These are phyloP conservation scores for Omphalea diandra DNA, from an alignment of 441 rosid genomes.

Conservation along the genomic window DNA sequence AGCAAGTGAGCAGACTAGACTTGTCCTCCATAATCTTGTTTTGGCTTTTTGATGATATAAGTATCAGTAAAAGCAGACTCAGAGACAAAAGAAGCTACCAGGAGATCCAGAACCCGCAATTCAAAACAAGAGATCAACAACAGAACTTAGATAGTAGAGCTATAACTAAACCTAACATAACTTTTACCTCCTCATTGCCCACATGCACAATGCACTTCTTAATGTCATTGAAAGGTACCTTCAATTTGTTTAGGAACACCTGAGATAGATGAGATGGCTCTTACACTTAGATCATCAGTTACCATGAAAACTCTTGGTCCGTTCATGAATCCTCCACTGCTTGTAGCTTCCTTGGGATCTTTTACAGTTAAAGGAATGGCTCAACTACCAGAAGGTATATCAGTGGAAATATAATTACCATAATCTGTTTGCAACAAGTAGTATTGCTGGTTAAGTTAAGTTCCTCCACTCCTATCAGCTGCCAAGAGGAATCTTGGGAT, in stretches of 20 bases:
- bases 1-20: too few species aligned
- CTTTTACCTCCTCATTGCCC: neutral
- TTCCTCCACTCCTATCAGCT: constrained; percentile 22
- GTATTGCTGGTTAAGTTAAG: neutral
- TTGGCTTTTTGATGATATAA: neutral
- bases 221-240: constrained; percentile 19
- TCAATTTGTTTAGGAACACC: constrained; percentile 14
- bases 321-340: constrained; percentile 9
- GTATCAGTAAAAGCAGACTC: constrained; percentile 22
- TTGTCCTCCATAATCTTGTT: neutral
- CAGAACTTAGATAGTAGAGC: neutral
- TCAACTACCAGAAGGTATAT: neutral
- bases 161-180: neutral
- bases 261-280: constrained; percentile 13
- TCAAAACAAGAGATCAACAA: neutral
- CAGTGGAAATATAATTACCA: neutral
- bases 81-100: constrained; percentile 15
- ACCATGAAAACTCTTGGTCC: constrained; percentile 24
- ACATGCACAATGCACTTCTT: constrained; percentile 8
- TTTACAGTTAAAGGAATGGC: neutral
- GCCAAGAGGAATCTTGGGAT: constrained; percentile 28
- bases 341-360: constrained; percentile 19
- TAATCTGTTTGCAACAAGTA: too few species aligned
- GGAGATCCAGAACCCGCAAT: constrained; percentile 22
- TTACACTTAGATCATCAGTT: constrained; percentile 20